Evolutionary conservation across 371 early-diverging fungal genomes (phyloP), one percentile per base, ranked within the genome.

Genomic region (Apophysomyces sp.): DNA sequence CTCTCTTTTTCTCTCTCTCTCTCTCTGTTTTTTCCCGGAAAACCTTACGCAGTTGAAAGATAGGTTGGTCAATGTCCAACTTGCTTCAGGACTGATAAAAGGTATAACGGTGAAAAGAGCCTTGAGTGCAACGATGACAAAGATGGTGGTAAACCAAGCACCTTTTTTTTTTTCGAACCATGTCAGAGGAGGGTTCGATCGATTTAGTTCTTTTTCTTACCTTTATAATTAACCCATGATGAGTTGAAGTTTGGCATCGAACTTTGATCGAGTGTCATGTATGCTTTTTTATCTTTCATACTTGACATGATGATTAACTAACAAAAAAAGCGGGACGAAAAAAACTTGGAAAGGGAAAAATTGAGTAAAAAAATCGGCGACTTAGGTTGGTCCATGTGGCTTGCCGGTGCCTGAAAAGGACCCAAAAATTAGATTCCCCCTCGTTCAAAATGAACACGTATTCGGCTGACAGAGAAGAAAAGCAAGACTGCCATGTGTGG

Each of bases 11-110:
- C n/a, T n/a, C n/a, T n/a, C n/a, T n/a, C n/a, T n/a, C 34, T 12
- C 34, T 7, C n/a, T 13, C 37, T 13, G n/a, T n/a, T n/a, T 44
- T 41, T 6, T 2, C 49, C 24, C 18, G 21, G 49, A 9, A 18
- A 74, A n/a, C n/a, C 83, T 70, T 89, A 96, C 96, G 60, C 87
- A 69, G 67, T 95, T 94, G 78, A 94, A 98, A 15, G 88, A 76
- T 28, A 97, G 78, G 62, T 95, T 96, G 21, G 98, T 98, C 58
- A 97, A 71, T 11, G 98, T 97, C 98, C 98, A 98, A 57, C 95
- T 89, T 26, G 94, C 86, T 76, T 96, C 97, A 8, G 89, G 82
- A 16, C 93, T 86, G 39, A 97, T 89, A 61, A 92, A 92, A 3
- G 98, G 98, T 69, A 98, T 86, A 52, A 90, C 84, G 31, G 91